Evolutionary conservation across 495 filamentous ascomycete genomes (phyloP), one percentile per base, ranked within the genome.

Genomic region (Penicilliopsis zonata): DNA sequence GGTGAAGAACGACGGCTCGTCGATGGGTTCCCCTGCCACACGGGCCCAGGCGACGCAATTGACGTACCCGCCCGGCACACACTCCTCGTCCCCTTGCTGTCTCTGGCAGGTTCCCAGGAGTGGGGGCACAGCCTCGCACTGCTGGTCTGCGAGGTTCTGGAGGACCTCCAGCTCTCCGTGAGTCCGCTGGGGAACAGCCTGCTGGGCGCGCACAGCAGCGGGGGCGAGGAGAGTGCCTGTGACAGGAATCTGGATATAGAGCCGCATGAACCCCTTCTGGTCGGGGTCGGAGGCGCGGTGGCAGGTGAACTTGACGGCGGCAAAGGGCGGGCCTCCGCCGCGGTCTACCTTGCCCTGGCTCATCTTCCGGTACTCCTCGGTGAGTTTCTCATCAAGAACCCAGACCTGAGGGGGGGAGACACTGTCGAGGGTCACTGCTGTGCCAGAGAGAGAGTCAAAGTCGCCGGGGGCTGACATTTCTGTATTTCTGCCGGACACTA

Each of bases 181-280:
- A 3, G 28, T 6, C 26, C 15, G 30, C 30, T 13, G 31, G n/a
- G 12, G 15, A 13, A 13, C 25, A 27, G 40, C 30, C 34, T 34
- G 34, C 0, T 31, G 23, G 12, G 10, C 17, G 36, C 35, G 31
- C 27, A 34, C 22, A 10, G 24, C 3, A 18, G 16, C 9, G 17
- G 13, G 18, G 12, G 12, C 18, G 10, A 7, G 25, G 32, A 32
- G 16, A 18, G 38, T 36, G 23, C 34, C 38, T 25, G 15, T 30
- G 23, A 38, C 18, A 10, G 35, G 35, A 18, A 43, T 34, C 29
- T 43, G 40, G 31, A 25, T 20, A 21, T 38, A 37, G 21, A 38
- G 35, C n/a, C 40, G 40, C 30, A 38, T 33, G 24, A 42, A 34
- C 2, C 26, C 35, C 18, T 27, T 31, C 35, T 42, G 34, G 20